Evolutionary conservation across 2,329 filamentous ascomycete species (phyloP).

Genomic region (Periconia digitata): DNA sequence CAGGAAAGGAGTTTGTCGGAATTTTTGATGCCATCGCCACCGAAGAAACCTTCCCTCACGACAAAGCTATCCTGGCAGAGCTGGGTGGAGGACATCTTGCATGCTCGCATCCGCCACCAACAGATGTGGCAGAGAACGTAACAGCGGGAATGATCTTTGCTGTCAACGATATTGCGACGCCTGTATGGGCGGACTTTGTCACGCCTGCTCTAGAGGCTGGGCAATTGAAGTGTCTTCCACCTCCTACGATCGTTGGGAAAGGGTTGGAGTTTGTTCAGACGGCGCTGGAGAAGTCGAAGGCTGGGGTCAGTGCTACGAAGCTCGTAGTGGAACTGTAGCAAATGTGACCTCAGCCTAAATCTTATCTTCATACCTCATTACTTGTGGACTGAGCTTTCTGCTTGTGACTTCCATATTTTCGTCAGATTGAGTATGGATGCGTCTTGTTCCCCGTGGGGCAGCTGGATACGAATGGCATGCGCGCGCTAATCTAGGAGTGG

Average conservation of each 20-base stretch:
- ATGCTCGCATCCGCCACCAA: conserved; percentile 39
- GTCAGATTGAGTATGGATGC: no score
- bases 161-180: conserved; percentile 24
- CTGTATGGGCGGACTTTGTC: conserved; percentile 29
- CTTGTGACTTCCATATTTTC: no score
- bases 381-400: no score
- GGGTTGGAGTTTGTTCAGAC: conserved; percentile 30
- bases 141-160: conserved; percentile 33
- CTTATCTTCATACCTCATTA: no score
- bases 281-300: conserved; percentile 23
- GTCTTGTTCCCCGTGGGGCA: no score
- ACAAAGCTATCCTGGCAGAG: conserved; percentile 26
- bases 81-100: conserved; percentile 40
- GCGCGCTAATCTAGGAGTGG: no score
- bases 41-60: conserved; percentile 16
- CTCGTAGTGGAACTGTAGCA: conserved; percentile 41
- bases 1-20: conserved; percentile 42
- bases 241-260: conserved; percentile 26
- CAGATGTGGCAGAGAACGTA: conserved; percentile 32
- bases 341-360: no score
- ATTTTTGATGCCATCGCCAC: conserved; percentile 42
- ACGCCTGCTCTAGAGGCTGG: conserved; percentile 25
- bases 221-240: conserved; percentile 26
- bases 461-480: no score
- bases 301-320: conserved; percentile 44